Percentiles rank a stretch among this genome's conserved stretches.
Conservation (phyloP, 345 rosid species). For the Salix arbutifolia region DNA sequence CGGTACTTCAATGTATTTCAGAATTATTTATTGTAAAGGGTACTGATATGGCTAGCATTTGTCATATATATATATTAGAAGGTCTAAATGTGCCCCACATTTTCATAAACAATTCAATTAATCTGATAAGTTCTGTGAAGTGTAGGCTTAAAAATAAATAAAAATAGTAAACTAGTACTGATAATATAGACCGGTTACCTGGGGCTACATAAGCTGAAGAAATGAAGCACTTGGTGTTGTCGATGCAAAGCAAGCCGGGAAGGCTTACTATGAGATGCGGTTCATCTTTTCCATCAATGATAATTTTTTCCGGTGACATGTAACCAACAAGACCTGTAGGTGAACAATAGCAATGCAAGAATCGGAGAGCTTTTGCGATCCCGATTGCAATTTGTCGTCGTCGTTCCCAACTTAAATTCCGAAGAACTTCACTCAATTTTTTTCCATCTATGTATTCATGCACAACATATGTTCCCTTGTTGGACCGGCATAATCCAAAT, state of each 20-base stretch:
- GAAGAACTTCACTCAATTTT: conserved; percentile 40
- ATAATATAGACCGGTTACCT: conserved; percentile 36
- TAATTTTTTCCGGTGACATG: conserved; percentile 52
- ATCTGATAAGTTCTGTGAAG: not conserved
- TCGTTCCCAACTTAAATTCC: conserved; percentile 55
- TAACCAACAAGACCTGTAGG: conserved; percentile 31
- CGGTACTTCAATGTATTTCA: not conserved
- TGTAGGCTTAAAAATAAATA: not conserved
- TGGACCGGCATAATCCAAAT: conserved; percentile 49
- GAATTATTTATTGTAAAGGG: not conserved
- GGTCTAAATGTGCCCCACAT: conserved; percentile 3
- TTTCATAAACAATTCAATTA: conserved; percentile 5
- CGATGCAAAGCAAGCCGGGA: conserved; percentile 27
- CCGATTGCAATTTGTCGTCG: conserved; percentile 56
- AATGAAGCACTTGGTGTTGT: conserved; percentile 29
- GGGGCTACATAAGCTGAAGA: conserved; percentile 54
- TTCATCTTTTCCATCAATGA: conserved; percentile 48
- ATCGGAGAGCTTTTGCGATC: conserved; percentile 54
- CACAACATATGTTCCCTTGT: conserved; percentile 45
- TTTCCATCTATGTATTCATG: conserved; percentile 55
- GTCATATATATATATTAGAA: not conserved
- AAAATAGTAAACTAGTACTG: not conserved
- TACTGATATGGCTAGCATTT: not conserved
- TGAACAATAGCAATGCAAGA: conserved; percentile 48
- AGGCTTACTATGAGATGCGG: conserved; percentile 44